These are phyloP conservation scores for Ceratobasidium sp. DNA, from an alignment of 1,284 basidiomycete species.

Conservation along the genomic window DNA sequence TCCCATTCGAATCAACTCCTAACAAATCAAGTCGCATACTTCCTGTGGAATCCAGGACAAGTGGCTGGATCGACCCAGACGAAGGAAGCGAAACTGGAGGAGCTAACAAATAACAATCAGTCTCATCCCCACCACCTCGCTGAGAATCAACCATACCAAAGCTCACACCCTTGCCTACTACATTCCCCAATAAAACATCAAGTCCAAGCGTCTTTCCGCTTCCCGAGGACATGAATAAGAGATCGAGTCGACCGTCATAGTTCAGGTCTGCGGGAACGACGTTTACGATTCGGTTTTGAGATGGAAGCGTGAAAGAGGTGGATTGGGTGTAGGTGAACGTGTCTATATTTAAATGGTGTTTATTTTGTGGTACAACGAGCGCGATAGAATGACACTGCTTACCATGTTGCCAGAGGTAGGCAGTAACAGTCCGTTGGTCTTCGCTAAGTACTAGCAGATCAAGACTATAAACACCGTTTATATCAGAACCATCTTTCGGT, in stretches of 20 bases:
- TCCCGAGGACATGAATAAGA: constrained; percentile 81
- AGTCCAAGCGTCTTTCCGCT: constrained; percentile 66
- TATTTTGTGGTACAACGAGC: not conserved
- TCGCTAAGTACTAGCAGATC: constrained; percentile 83
- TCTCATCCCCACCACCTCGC: not conserved
- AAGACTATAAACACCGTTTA: constrained; percentile 64
- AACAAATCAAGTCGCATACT: constrained; percentile 91
- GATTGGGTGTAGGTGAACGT: constrained; percentile 72
- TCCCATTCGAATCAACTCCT: constrained; percentile 68
- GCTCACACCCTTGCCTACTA: constrained; percentile 74
- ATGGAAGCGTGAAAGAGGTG: constrained; percentile 57
- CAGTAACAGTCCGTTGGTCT: constrained; percentile 78
- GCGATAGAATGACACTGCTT: constrained; percentile 50
- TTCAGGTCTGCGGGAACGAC: constrained; percentile 94
- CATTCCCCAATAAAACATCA: constrained; percentile 76
- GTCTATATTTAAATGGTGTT: constrained; percentile 59
- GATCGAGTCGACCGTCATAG: constrained; percentile 89
- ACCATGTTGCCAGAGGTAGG: constrained; percentile 91
- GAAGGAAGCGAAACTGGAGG: constrained; percentile 69
- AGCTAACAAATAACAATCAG: constrained; percentile 48
- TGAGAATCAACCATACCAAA: not conserved
- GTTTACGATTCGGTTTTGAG: constrained; percentile 64
- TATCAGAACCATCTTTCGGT: not conserved
- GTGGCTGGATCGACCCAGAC: constrained; percentile 82
- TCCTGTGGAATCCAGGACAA: constrained; percentile 87